phyloP scores from a whole-genome alignment of 202 grass and related monocot genomes.

The Panicum hallii region DNA sequence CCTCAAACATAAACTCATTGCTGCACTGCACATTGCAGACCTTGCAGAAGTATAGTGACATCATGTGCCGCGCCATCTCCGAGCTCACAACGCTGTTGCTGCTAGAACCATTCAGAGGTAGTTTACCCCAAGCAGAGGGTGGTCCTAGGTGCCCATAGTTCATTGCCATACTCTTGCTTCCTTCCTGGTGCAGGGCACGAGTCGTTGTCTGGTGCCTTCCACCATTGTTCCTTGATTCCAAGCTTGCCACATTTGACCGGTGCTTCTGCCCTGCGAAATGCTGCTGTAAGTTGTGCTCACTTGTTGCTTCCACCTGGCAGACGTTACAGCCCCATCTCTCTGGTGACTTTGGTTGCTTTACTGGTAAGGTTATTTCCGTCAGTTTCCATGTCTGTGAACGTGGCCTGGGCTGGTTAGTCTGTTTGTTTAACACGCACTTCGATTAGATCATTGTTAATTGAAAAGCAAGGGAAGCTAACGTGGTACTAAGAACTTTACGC shows the following conservation, averaged over 20 bases:
- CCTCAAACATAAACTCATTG: background rate
- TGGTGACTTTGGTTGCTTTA: slow-evolving; percentile 6
- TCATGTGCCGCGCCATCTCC: background rate
- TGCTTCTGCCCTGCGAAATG: slow-evolving; percentile 47
- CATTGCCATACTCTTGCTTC: background rate
- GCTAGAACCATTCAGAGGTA: background rate
- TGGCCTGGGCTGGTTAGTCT: background rate
- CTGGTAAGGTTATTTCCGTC: slow-evolving; percentile 36
- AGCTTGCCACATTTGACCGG: background rate
- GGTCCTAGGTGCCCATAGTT: background rate
- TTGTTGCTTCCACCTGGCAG: slow-evolving; percentile 31
- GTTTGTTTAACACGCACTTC: background rate
- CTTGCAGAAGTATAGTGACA: background rate
- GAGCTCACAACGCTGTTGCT: background rate
- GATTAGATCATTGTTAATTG: background rate
- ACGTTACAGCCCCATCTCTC: slow-evolving; percentile 30
- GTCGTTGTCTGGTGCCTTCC: background rate
- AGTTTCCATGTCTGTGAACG: slow-evolving; percentile 9
- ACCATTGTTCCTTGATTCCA: slow-evolving; percentile 23
- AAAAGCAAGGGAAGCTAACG: background rate
- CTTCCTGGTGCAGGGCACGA: slow-evolving; percentile 15
- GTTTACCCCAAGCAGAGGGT: background rate
- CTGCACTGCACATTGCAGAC: background rate
- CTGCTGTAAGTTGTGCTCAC: slow-evolving; percentile 8
- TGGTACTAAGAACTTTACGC: background rate